These are phyloP conservation scores for Domatiomyces globalis DNA, from an alignment of 2,329 filamentous ascomycete genomes.

Conservation along the genomic window DNA sequence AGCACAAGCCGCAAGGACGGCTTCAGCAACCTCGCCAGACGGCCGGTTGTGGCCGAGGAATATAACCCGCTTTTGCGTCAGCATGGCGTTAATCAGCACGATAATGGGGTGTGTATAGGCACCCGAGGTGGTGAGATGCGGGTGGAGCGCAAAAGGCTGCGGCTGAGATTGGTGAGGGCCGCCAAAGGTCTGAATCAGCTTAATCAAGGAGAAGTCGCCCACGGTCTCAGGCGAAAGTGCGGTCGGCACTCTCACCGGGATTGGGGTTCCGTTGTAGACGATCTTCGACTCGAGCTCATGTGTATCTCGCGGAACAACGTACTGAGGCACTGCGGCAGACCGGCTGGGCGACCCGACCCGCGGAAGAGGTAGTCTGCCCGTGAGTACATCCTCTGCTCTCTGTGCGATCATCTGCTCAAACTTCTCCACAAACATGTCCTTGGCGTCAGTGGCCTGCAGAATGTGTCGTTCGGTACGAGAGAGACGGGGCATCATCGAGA, in stretches of 20 bases:
- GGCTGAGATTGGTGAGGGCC: conserved; percentile 67
- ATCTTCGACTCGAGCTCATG: conserved; percentile 96
- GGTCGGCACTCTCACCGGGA: conserved; percentile 91
- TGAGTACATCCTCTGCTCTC: conserved; percentile 46
- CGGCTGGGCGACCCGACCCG: conserved; percentile 36
- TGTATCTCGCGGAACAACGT: conserved; percentile 76
- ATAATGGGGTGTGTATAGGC: conserved; percentile 85
- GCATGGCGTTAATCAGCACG: conserved; percentile 80
- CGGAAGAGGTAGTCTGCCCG: conserved; percentile 21
- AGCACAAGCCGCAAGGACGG: conserved; percentile 92
- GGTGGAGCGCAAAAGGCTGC: conserved; percentile 71
- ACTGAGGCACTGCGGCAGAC: conserved; percentile 41
- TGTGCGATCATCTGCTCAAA: conserved; percentile 89
- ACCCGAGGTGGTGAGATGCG: conserved; percentile 86
- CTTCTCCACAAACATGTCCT: conserved; percentile 94
- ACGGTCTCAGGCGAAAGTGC: conserved; percentile 91
- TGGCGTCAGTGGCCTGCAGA: conserved; percentile 78
- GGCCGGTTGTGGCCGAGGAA: conserved; percentile 92
- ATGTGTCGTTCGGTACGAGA: conserved; percentile 73
- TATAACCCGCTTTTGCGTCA: conserved; percentile 92
- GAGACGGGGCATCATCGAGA: conserved; percentile 79
- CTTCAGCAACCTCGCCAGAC: conserved; percentile 90
- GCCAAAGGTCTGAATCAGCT: conserved; percentile 90
- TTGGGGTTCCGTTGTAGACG: conserved; percentile 89
- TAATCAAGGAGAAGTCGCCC: conserved; percentile 93